Evolutionary conservation across 345 rosid genomes (phyloP).

Genomic region (Cardamine resedifolia): DNA sequence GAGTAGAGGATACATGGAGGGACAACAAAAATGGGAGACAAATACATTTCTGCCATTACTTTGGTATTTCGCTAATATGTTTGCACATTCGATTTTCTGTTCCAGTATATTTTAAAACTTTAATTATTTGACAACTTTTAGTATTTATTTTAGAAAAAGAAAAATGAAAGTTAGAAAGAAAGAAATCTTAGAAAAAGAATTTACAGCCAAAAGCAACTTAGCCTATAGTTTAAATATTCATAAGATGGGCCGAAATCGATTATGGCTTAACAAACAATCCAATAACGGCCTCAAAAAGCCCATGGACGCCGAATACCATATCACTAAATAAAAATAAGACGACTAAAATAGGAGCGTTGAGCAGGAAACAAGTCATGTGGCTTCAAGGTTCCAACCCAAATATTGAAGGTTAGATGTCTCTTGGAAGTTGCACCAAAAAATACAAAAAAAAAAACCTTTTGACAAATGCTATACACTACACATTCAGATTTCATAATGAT

Average conservation of each 20-base stretch:
- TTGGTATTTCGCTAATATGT: too few relatives aligned
- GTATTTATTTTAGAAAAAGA: too few relatives aligned
- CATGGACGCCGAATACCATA: neutral
- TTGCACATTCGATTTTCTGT: too few relatives aligned
- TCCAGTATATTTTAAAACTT: neutral
- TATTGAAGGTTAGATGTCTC: slow-evolving; percentile 8
- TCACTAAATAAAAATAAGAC: neutral
- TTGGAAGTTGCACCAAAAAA: neutral
- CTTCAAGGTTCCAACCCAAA: neutral
- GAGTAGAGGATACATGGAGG: too few relatives aligned
- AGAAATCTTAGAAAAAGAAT: neutral
- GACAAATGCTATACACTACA: neutral
- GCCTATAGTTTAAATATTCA: neutral
- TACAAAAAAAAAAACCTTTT: neutral
- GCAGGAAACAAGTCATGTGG: slow-evolving; percentile 27
- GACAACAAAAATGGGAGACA: too few relatives aligned
- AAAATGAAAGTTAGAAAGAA: neutral
- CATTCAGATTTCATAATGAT: neutral
- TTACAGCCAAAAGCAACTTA: neutral
- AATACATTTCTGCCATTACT: too few relatives aligned
- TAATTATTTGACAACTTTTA: too few relatives aligned
- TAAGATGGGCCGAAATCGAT: neutral
- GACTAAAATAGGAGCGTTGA: neutral
- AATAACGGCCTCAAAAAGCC: slow-evolving; percentile 14
- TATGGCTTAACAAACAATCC: neutral